These are phyloP conservation scores for Morella rubra DNA, from an alignment of 306 rosid species.

Conservation along the genomic window DNA sequence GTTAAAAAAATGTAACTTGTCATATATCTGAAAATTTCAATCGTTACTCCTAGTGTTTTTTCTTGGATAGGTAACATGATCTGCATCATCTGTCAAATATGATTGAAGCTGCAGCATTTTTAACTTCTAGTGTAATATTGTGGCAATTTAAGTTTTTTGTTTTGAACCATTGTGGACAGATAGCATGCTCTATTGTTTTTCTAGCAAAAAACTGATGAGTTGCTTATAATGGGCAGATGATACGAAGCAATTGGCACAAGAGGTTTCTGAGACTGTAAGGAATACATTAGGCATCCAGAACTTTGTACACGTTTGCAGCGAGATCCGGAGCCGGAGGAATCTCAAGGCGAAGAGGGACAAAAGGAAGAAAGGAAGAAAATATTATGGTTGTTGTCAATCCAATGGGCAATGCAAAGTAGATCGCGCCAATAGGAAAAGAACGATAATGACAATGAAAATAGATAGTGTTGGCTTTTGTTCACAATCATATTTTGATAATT, in stretches of 20 bases:
- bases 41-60: neutral
- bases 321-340: slow-evolving; percentile 46
- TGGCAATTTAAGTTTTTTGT: neutral
- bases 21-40: neutral
- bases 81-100: neutral
- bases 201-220: neutral
- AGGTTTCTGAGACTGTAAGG: slow-evolving; percentile 44
- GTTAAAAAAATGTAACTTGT: too few species aligned
- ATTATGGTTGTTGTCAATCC: slow-evolving; percentile 83
- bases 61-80: neutral
- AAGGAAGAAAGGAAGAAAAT: slow-evolving; percentile 80
- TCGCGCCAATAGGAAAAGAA: slow-evolving; percentile 77
- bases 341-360: slow-evolving; percentile 64
- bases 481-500: too few species aligned
- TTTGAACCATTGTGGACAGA: neutral
- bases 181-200: slow-evolving; percentile 1
- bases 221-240: slow-evolving; percentile 45
- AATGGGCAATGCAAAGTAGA: slow-evolving; percentile 70
- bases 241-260: slow-evolving; percentile 59
- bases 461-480: too few species aligned
- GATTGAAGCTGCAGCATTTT: neutral
- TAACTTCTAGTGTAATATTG: neutral
- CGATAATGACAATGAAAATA: slow-evolving; percentile 54
- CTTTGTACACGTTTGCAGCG: slow-evolving; percentile 50
- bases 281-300: slow-evolving; percentile 50